Evolutionary conservation across 2,329 filamentous ascomycete species (phyloP).

Genomic region (Xylaria sp.): DNA sequence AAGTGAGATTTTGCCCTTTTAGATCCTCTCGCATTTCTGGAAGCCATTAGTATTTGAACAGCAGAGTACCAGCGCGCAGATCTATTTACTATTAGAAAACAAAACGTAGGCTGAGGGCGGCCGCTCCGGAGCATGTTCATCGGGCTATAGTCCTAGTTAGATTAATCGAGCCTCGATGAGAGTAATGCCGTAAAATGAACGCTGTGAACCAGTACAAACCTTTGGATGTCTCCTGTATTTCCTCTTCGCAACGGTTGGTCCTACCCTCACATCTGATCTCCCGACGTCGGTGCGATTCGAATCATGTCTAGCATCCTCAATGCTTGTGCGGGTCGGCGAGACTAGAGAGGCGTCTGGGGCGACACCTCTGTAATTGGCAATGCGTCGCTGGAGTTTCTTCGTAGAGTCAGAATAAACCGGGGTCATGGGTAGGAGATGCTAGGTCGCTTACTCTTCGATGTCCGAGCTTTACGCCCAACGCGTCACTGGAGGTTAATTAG

Average conservation of each 20-base stretch:
- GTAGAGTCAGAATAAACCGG: slow-evolving; percentile 13
- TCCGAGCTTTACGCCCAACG: slow-evolving; percentile 80
- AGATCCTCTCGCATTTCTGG: slow-evolving; percentile 80
- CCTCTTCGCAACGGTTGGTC: slow-evolving; percentile 65
- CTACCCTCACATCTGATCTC: slow-evolving; percentile 58
- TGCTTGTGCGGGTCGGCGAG: slow-evolving; percentile 60
- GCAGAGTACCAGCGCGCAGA: background rate
- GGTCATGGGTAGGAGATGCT: background rate
- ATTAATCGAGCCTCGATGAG: background rate
- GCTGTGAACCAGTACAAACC: slow-evolving; percentile 56
- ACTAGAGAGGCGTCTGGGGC: slow-evolving; percentile 64
- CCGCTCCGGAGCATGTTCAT: slow-evolving; percentile 82
- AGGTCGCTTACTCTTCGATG: slow-evolving; percentile 75
- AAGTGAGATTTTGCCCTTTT: slow-evolving; percentile 79
- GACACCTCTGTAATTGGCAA: slow-evolving; percentile 77
- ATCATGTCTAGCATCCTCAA: slow-evolving; percentile 67
- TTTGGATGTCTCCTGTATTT: slow-evolving; percentile 84
- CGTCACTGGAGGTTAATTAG: slow-evolving; percentile 64
- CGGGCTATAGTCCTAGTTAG: slow-evolving; percentile 62
- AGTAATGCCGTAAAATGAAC: background rate
- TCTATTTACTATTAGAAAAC: slow-evolving; percentile 80
- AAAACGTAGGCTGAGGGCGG: slow-evolving; percentile 86
- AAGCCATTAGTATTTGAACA: slow-evolving; percentile 14
- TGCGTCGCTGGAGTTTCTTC: slow-evolving; percentile 84
- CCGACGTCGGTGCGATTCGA: slow-evolving; percentile 60